These are phyloP conservation scores for Acanthamoeba polyphaga DNA, from an alignment of 208 protist species.

Conservation along the genomic window DNA sequence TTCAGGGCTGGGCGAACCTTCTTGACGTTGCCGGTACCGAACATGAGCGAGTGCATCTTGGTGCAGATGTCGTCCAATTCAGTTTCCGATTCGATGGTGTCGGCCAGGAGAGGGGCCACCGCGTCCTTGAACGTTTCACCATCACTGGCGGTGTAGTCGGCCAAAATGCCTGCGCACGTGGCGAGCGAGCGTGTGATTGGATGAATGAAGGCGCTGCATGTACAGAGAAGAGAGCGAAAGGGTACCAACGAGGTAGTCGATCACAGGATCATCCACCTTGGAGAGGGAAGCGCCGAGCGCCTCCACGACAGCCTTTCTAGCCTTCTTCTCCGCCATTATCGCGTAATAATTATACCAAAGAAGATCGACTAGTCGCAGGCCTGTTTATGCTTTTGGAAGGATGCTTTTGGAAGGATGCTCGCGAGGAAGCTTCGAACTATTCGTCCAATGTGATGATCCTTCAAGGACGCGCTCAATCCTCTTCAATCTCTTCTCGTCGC, in stretches of 20 bases:
- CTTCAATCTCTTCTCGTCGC: too few relatives aligned
- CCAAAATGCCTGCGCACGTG: constrained; percentile 44
- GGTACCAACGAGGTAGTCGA: constrained; percentile 71
- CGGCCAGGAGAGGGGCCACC: constrained; percentile 48
- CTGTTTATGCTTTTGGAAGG: too few relatives aligned
- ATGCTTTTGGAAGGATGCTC: too few relatives aligned
- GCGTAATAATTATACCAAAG: not conserved
- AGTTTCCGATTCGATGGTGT: constrained; percentile 25
- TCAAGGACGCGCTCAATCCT: too few relatives aligned
- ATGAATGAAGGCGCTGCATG: not conserved
- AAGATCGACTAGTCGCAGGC: too few relatives aligned
- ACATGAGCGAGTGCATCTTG: constrained; percentile 18
- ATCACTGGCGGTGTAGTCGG: constrained; percentile 64
- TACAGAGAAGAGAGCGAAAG: not conserved
- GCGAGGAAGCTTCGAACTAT: too few relatives aligned
- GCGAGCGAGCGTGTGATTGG: not conserved
- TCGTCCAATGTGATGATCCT: too few relatives aligned
- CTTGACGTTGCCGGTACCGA: constrained; percentile 17
- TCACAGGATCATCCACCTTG: constrained; percentile 47
- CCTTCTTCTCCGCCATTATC: constrained; percentile 59
- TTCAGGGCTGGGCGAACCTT: not conserved
- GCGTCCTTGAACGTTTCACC: constrained; percentile 69
- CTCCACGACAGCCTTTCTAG: constrained; percentile 45
- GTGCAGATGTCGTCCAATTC: constrained; percentile 51
- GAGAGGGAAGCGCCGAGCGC: not conserved